These are phyloP conservation scores for Colletotrichum lupini DNA, from an alignment of 2,329 filamentous ascomycete species.

Conservation along the genomic window DNA sequence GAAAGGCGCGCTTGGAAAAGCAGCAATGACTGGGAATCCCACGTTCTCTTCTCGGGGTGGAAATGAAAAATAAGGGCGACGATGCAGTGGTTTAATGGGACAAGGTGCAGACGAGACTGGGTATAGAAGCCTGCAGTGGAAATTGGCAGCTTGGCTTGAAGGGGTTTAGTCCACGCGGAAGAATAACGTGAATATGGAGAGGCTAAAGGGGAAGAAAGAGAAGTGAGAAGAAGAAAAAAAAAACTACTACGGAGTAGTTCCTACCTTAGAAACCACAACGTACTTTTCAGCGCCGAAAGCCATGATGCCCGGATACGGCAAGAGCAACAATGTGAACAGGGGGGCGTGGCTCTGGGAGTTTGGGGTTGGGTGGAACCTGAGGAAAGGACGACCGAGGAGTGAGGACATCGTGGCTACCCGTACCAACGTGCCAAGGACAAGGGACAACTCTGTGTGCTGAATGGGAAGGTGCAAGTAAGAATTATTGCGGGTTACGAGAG, in stretches of 20 bases:
- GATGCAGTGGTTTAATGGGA: slow-evolving; percentile 28
- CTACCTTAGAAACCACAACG: not conserved
- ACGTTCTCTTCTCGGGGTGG: not conserved
- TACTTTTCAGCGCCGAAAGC: slow-evolving; percentile 13
- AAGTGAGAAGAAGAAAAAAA: not conserved
- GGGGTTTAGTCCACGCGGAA: slow-evolving; percentile 3
- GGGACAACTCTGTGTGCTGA: slow-evolving; percentile 9
- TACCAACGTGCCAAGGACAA: slow-evolving; percentile 15
- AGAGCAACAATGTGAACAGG: not conserved
- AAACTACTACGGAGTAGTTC: not conserved
- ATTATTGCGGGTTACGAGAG: slow-evolving; percentile 3
- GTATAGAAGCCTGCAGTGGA: not conserved
- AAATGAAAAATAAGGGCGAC: slow-evolving; percentile 28
- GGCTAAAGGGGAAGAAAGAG: not conserved
- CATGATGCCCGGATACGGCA: slow-evolving; percentile 29
- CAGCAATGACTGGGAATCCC: slow-evolving; percentile 4
- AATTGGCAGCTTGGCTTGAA: slow-evolving; percentile 14
- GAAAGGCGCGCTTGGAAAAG: slow-evolving; percentile 19
- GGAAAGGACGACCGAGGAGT: not conserved
- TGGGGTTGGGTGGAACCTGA: not conserved
- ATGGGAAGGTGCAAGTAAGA: slow-evolving; percentile 27
- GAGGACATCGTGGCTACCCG: slow-evolving; percentile 20
- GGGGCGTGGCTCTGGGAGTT: not conserved
- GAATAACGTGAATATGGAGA: not conserved
- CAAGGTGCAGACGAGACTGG: not conserved